Base-by-base conservation (phyloP, 495 filamentous ascomycete species). In the Talaromyces ruber region DNA sequence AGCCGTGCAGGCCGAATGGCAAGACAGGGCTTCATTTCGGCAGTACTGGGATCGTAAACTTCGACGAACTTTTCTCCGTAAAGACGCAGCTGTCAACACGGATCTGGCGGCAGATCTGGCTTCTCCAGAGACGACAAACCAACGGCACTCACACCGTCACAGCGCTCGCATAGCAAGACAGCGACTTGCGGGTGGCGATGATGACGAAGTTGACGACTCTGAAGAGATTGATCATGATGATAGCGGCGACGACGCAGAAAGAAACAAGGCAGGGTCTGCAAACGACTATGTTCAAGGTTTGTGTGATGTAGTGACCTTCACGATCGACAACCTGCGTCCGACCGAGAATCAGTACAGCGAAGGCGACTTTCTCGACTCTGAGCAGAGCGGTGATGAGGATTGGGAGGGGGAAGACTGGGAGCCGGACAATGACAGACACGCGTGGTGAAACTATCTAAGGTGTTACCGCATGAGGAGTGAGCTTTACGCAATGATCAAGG, bases 251-350 rank as follows among this genome's bases (percentile, higher is more conserved):
- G 28, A 24, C 6, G 24, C 58, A 29, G 22, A 47, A 16, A 22
- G 22, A 32, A 16, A 26, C 22, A 32, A 29, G 11, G 24, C 18
- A 32, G 45, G 11, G 8, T 21, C 68, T 25, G 64, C 68, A 14
- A 59, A 70, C 21, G 61, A 71, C 2, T 76, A 79, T 62, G 72
- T 87, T 16, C 92, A 94, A 53, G 90, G 92, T 1, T 79, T 91
- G 79, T 97, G 92, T 71, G 79, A 92, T 25, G 75, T 84, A 34
- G 91, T 97, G n/a, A 82, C 85, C 51, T 81, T 97, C 51, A 77
- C 84, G 21, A 88, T 97, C 58, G 92, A 96, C 68, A 93, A 95
- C 70, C 84, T 89, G 66, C 85, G 91, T 50, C 88, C 88, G 21
- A 81, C 76, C 1, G 92, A 94, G 65, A 78, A 75, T n/a, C 86